Evolutionary conservation across 805 yeast genomes (phyloP), one percentile per base, ranked within the genome.

Genomic region (Ogataea nonfermentans): DNA sequence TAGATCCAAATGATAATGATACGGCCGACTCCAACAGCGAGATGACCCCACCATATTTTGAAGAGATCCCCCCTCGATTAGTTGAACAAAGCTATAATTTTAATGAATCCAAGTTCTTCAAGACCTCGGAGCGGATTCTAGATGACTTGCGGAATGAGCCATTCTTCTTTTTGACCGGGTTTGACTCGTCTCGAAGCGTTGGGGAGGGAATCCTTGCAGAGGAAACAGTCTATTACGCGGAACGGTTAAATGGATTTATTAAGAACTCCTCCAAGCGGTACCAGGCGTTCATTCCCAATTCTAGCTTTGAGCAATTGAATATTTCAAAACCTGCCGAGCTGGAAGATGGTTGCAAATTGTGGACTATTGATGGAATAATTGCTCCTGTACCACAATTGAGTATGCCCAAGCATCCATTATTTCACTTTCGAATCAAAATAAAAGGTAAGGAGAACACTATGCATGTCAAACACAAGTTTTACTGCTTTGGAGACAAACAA

Each of bases 101-200:
- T 20, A 24, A 31, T 3, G 41, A 43, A 6, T 47, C 57, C n/a
- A 40, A 34, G 13, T 46, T 55, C 25, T 76, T 77, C 61, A 84
- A 84, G 51, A 82, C 91, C 0, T 61, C 81, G 5, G 84, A 84
- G 51, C 65, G 91, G 39, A 66, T 84, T 14, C 50, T 83, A 15
- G 88, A 81, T 55, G 91, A 84, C 52, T 54, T 84, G 22, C 63
- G 73, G 37, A 70, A 66, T 22, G 75, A 70, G 43, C 55, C 72
- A 7, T 46, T 60, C 23, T 67, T 70, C 44, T 40, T 64, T 9
- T 30, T 51, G 12, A 52, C 54, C 11, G 45, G 39, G 6, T 40
- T 36, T 9, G 50, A 47, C 5, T 15, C 10, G 4, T 15, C 44
- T 2, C 40, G 26, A 9, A 9, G 12, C 13, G 19, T 30, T 12